These are phyloP conservation scores for Colletotrichum karsti DNA, from an alignment of 2,329 filamentous ascomycete genomes.

Conservation along the genomic window DNA sequence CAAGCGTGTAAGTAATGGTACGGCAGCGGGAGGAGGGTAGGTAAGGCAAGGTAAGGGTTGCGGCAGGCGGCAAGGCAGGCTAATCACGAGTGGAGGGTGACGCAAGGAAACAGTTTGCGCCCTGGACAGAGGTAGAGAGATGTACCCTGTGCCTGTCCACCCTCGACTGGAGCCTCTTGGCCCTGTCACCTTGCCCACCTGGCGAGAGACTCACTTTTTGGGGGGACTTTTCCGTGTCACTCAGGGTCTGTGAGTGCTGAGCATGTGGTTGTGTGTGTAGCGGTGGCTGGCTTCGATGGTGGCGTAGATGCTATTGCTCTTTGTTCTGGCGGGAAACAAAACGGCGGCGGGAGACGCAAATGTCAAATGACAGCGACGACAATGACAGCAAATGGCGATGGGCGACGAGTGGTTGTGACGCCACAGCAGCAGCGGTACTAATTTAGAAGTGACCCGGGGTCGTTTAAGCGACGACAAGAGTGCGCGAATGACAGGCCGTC, in stretches of 20 bases:
- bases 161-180: not conserved
- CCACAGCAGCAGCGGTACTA: constrained; percentile 9
- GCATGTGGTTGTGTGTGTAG: not conserved
- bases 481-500: constrained; percentile 11
- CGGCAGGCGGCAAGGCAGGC: constrained; percentile 3
- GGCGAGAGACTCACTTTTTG: not conserved
- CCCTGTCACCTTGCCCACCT: constrained; percentile 15
- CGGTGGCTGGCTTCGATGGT: not conserved
- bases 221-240: not conserved
- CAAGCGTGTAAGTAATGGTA: constrained; percentile 6
- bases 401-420: constrained; percentile 14
- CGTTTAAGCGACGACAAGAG: constrained; percentile 6
- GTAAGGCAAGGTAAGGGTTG: constrained; percentile 9
- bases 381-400: not conserved
- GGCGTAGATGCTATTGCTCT: too few species aligned
- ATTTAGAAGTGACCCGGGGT: constrained; percentile 1
- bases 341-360: not conserved
- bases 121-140: not conserved
- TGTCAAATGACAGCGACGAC: not conserved
- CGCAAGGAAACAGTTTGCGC: constrained; percentile 26
- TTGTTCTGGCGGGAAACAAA: not conserved
- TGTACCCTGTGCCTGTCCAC: not conserved
- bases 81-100: constrained; percentile 27
- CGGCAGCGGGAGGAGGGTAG: not conserved
- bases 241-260: not conserved